These are phyloP conservation scores for Candida fluviatilis DNA, from an alignment of 805 yeast species.

Conservation along the genomic window DNA sequence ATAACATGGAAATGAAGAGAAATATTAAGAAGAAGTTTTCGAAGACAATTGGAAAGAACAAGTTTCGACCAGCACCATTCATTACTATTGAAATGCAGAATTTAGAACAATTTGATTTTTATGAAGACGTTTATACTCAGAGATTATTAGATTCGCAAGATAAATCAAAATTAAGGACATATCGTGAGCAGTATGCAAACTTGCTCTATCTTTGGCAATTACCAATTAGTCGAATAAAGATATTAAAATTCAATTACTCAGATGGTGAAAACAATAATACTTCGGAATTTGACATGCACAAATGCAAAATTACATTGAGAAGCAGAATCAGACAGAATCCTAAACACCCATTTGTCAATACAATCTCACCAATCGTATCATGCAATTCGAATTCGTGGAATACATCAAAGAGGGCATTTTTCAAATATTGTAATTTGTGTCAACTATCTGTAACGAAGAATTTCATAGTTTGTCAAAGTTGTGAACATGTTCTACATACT, in stretches of 20 bases:
- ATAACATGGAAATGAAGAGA: not conserved
- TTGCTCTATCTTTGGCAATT: slow-evolving; percentile 80
- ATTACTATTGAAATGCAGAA: slow-evolving; percentile 48
- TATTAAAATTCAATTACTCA: slow-evolving; percentile 63
- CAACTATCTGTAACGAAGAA: slow-evolving; percentile 54
- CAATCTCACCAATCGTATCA: slow-evolving; percentile 20
- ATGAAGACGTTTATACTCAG: slow-evolving; percentile 37
- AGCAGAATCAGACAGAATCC: slow-evolving; percentile 15
- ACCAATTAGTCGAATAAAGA: slow-evolving; percentile 72
- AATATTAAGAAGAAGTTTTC: slow-evolving; percentile 1
- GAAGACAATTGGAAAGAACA: slow-evolving; percentile 13
- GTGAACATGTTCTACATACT: slow-evolving; percentile 78
- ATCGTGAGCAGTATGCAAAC: slow-evolving; percentile 71
- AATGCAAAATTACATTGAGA: slow-evolving; percentile 30
- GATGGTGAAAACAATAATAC: slow-evolving; percentile 8
- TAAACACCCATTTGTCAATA: slow-evolving; percentile 18
- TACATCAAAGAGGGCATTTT: slow-evolving; percentile 15
- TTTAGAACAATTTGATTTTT: slow-evolving; percentile 38
- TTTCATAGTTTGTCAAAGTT: slow-evolving; percentile 62
- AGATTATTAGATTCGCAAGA: slow-evolving; percentile 40
- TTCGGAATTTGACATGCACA: slow-evolving; percentile 23
- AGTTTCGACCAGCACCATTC: slow-evolving; percentile 16
- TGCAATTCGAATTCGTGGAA: slow-evolving; percentile 30
- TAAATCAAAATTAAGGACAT: slow-evolving; percentile 30
- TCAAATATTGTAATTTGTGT: slow-evolving; percentile 63